Evolutionary conservation across 768 basidiomycete species (phyloP), one percentile per base, ranked within the genome.

Genomic region (Suillus occidentalis): DNA sequence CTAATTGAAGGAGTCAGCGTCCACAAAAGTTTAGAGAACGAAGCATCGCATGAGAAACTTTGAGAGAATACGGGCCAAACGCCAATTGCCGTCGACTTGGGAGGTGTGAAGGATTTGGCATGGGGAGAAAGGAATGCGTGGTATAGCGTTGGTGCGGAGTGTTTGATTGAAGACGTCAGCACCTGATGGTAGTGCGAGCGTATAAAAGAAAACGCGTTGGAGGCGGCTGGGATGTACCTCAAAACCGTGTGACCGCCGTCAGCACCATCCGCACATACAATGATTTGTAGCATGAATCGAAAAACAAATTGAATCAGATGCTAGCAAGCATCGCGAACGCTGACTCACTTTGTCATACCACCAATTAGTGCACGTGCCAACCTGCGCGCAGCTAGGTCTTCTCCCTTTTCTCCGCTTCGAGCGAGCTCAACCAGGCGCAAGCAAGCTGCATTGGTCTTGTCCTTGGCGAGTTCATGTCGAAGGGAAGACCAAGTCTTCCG

Each of bases 21-120:
- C 97, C 97, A 99, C 72, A 97, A 94, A 58, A 99, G 88, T 78
- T 98, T 99, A 83, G 95, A 95, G 28, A 96, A 96, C 6, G 87
- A 85, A 0, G 92, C 92, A 72, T 96, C 94, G 16, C 75, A 77
- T 60, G 64, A 69, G 25, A 60, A 61, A 25, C 61, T 25, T 5
- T 39, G 2, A 12, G 65, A 61, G 1, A 28, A 6, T 12, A 2
- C 45, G 31, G 40, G 52, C 6, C 55, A 43, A 73, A 47, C 76
- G 66, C 22, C 73, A 67, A 61, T 60, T 0, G 74, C 61, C 18
- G 70, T 72, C 3, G 72, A 63, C 59, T 71, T 76, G 7, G 83
- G 82, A 28, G 83, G 80, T 71, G 89, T 94, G 79, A 89, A 91
- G 0, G 89, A 85, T 71, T 84, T 89, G 14, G 94, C 88, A 71